Percentiles rank a stretch among this genome's conserved stretches.
These are phyloP conservation scores for Taiwanofungus camphoratus DNA, from an alignment of 1,284 basidiomycete species.

Conservation along the genomic window DNA sequence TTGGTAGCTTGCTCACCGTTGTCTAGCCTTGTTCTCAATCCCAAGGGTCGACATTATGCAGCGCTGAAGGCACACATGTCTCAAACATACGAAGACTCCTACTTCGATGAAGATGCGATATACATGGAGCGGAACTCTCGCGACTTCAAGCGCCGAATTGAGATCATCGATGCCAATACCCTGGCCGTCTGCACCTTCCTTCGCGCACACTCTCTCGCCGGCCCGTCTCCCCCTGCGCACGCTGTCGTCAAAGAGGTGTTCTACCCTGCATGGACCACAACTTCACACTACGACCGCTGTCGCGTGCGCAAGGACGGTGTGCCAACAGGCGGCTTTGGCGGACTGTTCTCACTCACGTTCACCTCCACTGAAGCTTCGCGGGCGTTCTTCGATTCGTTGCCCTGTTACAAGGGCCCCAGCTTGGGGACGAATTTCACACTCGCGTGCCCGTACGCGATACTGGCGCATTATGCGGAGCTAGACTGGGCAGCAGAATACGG, in stretches of 20 bases:
- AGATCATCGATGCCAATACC: constrained; percentile 79
- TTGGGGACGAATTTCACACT: constrained; percentile 96
- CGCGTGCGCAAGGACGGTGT: constrained; percentile 29
- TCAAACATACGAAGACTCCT: constrained; percentile 78
- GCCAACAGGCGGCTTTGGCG: constrained; percentile 75
- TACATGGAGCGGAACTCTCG: constrained; percentile 98
- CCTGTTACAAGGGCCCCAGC: constrained; percentile 87
- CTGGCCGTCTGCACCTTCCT: constrained; percentile 80
- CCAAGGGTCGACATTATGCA: constrained; percentile 62
- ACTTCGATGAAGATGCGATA: constrained; percentile 90
- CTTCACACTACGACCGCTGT: constrained; percentile 69
- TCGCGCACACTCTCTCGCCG: constrained; percentile 49
- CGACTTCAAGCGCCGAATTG: constrained; percentile 78
- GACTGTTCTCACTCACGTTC: constrained; percentile 91
- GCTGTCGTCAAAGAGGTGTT: constrained; percentile 71
- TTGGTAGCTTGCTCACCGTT: constrained; percentile 43
- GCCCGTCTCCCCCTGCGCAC: constrained; percentile 18
- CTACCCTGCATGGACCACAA: constrained; percentile 85
- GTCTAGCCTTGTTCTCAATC: constrained; percentile 87
- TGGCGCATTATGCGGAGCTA: constrained; percentile 90
- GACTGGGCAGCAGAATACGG: constrained; percentile 90
- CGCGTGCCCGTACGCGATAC: constrained; percentile 88
- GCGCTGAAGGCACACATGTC: constrained; percentile 58
- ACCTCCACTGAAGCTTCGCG: constrained; percentile 58
- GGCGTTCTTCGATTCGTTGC: constrained; percentile 86